phyloP scores from a whole-genome alignment of 305 asterid species.

The Striga hermonthica region DNA sequence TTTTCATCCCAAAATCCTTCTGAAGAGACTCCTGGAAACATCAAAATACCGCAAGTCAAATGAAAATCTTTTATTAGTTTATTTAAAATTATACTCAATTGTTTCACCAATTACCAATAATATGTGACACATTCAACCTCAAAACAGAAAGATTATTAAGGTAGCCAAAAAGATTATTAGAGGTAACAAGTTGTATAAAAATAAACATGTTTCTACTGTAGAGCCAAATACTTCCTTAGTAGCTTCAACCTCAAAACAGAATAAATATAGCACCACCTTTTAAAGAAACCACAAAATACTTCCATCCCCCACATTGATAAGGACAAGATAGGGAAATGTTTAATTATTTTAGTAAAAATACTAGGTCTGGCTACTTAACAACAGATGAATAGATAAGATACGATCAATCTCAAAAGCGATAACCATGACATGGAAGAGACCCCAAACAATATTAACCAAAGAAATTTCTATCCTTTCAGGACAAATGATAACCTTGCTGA shows the following conservation, averaged over 20 bases:
- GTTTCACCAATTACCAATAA: constrained; percentile 2
- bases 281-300: constrained; percentile 2
- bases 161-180: background rate
- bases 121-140: constrained; percentile 21
- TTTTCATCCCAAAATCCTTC: constrained; percentile 82
- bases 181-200: background rate
- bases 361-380: background rate
- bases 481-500: constrained; percentile 53
- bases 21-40: constrained; percentile 82
- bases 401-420: constrained; percentile 13
- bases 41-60: constrained; percentile 26
- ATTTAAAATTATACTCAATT: background rate
- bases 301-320: background rate
- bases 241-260: background rate
- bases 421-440: constrained; percentile 12
- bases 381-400: background rate
- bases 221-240: background rate
- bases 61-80: constrained; percentile 11
- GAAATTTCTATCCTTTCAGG: constrained; percentile 8
- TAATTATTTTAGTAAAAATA: background rate
- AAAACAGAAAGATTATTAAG: too few species aligned
- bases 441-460: constrained; percentile 20
- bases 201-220: background rate
- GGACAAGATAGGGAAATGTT: constrained; percentile 1
- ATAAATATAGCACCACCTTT: background rate